phyloP scores from a whole-genome alignment of 345 rosid genomes.

The Lenwebbia sp. region DNA sequence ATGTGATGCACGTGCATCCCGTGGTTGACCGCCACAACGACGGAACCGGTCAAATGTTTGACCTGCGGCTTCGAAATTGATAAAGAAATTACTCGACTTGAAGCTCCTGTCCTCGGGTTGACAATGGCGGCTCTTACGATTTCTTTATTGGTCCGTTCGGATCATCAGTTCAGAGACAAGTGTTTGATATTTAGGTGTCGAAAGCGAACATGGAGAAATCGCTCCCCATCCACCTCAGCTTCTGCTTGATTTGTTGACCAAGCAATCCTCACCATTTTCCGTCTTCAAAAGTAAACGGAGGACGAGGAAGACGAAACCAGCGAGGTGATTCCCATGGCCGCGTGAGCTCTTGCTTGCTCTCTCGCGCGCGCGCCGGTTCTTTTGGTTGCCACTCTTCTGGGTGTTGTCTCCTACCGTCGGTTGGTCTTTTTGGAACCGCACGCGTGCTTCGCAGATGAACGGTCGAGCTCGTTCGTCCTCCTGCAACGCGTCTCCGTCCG shows the following conservation, averaged over 20 bases:
- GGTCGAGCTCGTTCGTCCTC: neutral
- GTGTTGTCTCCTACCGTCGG: neutral
- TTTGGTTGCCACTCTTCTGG: neutral
- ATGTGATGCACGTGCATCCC: neutral
- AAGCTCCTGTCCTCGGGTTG: neutral
- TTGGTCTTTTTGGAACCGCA: neutral
- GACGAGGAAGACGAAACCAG: neutral
- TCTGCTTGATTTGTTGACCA: neutral
- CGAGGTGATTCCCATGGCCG: neutral
- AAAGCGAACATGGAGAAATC: neutral
- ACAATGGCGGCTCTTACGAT: neutral
- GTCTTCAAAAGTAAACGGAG: neutral
- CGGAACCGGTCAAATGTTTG: neutral
- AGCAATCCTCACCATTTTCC: neutral
- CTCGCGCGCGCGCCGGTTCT: neutral
- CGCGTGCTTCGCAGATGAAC: neutral
- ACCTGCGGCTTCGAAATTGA: neutral
- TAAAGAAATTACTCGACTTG: neutral
- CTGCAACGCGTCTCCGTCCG: neutral
- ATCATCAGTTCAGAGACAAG: neutral
- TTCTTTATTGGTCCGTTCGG: neutral
- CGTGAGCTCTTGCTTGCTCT: neutral
- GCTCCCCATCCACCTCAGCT: neutral
- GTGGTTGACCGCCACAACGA: neutral
- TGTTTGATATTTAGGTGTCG: neutral